Evolutionary conservation across 495 filamentous ascomycete genomes (phyloP).

Genomic region (Pyrenopolyporus hunteri): DNA sequence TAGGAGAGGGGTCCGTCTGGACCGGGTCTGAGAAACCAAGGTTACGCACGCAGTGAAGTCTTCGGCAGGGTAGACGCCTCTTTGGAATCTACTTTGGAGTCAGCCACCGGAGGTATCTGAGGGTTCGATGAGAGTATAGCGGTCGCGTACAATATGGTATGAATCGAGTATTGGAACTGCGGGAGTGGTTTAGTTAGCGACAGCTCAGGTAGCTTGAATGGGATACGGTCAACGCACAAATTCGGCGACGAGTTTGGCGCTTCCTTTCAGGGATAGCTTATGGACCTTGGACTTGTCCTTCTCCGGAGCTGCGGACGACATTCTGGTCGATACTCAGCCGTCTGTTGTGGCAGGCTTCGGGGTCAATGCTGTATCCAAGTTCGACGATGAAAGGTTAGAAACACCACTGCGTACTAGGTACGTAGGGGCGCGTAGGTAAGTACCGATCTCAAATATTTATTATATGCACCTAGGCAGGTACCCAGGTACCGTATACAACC

Average conservation of each 20-base stretch:
- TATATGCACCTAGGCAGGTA: too few species aligned
- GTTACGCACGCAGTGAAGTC: slow-evolving; percentile 88
- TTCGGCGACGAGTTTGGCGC: slow-evolving; percentile 92
- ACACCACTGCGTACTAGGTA: too few species aligned
- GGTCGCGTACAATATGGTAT: slow-evolving; percentile 79
- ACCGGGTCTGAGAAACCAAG: neutral
- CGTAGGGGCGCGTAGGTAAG: too few species aligned
- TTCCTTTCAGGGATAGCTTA: slow-evolving; percentile 91
- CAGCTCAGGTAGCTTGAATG: neutral
- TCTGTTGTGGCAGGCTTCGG: too few species aligned
- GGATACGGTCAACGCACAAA: slow-evolving; percentile 66
- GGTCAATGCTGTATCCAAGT: too few species aligned
- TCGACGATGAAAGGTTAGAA: too few species aligned
- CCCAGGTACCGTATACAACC: too few species aligned
- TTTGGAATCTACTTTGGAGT: slow-evolving; percentile 71
- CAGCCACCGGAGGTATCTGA: neutral
- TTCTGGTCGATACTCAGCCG: slow-evolving; percentile 2
- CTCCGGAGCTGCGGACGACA: slow-evolving; percentile 43
- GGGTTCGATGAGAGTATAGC: neutral
- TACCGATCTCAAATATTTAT: too few species aligned
- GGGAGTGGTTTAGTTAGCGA: neutral
- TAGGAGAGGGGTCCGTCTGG: neutral
- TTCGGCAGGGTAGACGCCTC: slow-evolving; percentile 96
- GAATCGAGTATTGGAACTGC: slow-evolving; percentile 95
- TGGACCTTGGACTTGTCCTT: slow-evolving; percentile 93